Evolutionary conservation across 345 rosid species (phyloP).

Genomic region (Pugionium dolabratum): DNA sequence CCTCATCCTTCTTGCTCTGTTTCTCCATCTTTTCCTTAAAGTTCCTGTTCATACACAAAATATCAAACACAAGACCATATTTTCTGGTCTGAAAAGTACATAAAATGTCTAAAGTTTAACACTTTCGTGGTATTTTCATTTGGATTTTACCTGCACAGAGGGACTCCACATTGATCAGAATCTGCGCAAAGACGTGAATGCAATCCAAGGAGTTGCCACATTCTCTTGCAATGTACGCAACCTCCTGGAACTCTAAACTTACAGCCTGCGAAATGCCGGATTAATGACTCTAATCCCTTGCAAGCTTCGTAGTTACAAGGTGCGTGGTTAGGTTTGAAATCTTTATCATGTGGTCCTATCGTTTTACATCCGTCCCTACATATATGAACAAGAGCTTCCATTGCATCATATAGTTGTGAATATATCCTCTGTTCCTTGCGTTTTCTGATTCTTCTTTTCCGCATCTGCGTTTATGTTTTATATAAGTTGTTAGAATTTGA

Average conservation of each 20-base stretch:
- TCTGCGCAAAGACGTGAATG: slow-evolving; percentile 79
- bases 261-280: slow-evolving; percentile 83
- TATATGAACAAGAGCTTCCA: slow-evolving; percentile 94
- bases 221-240: slow-evolving; percentile 86
- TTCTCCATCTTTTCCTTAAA: slow-evolving; percentile 64
- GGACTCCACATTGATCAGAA: slow-evolving; percentile 69
- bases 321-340: slow-evolving; percentile 48
- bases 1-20: slow-evolving; percentile 77
- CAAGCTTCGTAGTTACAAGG: slow-evolving; percentile 73
- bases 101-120: not conserved
- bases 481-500: slow-evolving; percentile 3
- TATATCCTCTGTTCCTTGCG: slow-evolving; percentile 63
- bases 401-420: slow-evolving; percentile 72
- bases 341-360: slow-evolving; percentile 86
- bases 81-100: not conserved
- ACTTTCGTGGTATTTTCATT: not conserved
- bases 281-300: slow-evolving; percentile 72
- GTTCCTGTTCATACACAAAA: slow-evolving; percentile 45
- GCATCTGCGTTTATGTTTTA: slow-evolving; percentile 42
- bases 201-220: slow-evolving; percentile 91
- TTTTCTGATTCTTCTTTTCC: slow-evolving; percentile 56
- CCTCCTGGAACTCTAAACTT: slow-evolving; percentile 73
- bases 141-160: slow-evolving; percentile 67
- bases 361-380: slow-evolving; percentile 89
- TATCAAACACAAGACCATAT: not conserved